phyloP scores from a whole-genome alignment of 2,329 filamentous ascomycete genomes.

The Diaporthe ampelina region DNA sequence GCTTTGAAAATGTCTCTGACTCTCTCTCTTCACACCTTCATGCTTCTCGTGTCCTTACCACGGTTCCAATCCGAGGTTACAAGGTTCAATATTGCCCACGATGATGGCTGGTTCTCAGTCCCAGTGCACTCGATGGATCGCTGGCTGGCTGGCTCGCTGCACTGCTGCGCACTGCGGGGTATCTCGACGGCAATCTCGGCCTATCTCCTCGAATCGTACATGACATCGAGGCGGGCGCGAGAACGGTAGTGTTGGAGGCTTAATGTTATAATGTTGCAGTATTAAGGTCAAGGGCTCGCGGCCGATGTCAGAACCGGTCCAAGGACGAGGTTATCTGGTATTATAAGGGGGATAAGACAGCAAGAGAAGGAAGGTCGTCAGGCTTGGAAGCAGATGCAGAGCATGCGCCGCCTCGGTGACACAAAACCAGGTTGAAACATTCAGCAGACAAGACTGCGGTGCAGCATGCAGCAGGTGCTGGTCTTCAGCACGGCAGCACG shows the following conservation, averaged over 20 bases:
- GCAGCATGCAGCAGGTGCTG: neutral
- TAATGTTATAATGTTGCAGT: constrained; percentile 22
- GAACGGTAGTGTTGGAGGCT: neutral
- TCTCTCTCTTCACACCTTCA: neutral
- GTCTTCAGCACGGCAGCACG: neutral
- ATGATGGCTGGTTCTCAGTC: neutral
- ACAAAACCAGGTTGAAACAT: constrained; percentile 21
- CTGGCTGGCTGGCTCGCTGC: neutral
- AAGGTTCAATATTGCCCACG: constrained; percentile 6
- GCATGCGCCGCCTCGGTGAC: neutral
- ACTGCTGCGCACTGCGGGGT: constrained; percentile 22
- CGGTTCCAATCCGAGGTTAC: constrained; percentile 7
- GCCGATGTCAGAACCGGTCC: neutral
- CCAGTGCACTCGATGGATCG: constrained; percentile 3
- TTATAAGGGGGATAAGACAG: neutral
- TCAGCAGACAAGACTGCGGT: neutral
- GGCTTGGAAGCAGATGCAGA: neutral
- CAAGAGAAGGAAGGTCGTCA: neutral
- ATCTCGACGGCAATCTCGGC: constrained; percentile 27
- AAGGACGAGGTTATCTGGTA: constrained; percentile 5
- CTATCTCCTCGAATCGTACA: constrained; percentile 15
- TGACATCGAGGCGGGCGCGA: neutral
- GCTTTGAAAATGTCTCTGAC: neutral
- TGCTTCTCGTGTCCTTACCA: neutral
- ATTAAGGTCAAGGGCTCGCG: constrained; percentile 12